Evolutionary conservation across 108 stramenopile species (phyloP).

Genomic region (Cyclotella choctawhatcheeana): DNA sequence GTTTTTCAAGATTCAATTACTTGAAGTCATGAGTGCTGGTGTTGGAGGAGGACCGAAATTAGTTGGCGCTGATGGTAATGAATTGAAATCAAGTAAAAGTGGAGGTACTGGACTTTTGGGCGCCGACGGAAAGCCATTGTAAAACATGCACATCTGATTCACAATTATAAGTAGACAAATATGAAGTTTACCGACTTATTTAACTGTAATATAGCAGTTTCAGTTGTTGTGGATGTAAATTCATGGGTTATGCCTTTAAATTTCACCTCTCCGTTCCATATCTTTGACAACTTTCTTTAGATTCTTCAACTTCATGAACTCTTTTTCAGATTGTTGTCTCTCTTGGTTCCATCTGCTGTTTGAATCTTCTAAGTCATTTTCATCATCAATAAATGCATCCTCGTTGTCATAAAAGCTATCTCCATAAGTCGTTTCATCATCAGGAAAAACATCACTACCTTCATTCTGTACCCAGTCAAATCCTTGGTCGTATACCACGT

Average conservation of each 20-base stretch:
- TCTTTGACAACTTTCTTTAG: slow-evolving; percentile 56
- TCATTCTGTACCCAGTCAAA: slow-evolving; percentile 81
- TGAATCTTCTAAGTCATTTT: too few species aligned
- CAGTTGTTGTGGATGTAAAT: background rate
- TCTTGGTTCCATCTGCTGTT: slow-evolving; percentile 27
- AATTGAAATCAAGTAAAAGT: slow-evolving; percentile 42
- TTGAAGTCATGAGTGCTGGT: slow-evolving; percentile 79
- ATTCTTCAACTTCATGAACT: slow-evolving; percentile 60
- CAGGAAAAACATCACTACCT: slow-evolving; percentile 35
- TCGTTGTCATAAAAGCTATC: slow-evolving; percentile 27
- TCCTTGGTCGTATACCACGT: slow-evolving; percentile 76
- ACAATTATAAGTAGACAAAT: too few species aligned
- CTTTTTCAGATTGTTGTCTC: slow-evolving; percentile 42
- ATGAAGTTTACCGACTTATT: too few species aligned
- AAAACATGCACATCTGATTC: too few species aligned
- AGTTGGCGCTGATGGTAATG: slow-evolving; percentile 76
- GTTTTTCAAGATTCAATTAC: slow-evolving; percentile 86
- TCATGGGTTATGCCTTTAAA: slow-evolving; percentile 3
- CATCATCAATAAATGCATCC: too few species aligned
- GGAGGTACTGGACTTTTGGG: slow-evolving; percentile 62
- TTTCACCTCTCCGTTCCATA: slow-evolving; percentile 65
- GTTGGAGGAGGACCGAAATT: slow-evolving; percentile 70
- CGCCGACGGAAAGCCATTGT: slow-evolving; percentile 72
- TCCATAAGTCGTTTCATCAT: slow-evolving; percentile 37
- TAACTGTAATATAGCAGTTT: background rate